Evolutionary conservation across 164 flowering plant genomes (phyloP).

Genomic region (Kingdonia uniflora): DNA sequence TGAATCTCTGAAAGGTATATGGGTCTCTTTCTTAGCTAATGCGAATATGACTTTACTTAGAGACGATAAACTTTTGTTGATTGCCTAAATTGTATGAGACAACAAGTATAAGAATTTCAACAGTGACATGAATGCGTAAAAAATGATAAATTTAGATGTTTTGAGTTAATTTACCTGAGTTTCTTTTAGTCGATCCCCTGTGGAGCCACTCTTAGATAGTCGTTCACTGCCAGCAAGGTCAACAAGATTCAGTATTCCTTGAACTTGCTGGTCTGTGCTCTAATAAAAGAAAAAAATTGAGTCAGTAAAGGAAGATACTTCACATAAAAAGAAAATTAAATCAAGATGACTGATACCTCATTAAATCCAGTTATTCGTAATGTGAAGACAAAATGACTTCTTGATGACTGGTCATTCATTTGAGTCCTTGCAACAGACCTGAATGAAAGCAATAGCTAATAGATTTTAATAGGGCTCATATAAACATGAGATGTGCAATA

Average conservation of each 20-base stretch:
- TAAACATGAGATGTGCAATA: no score
- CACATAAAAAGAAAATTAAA: neutral
- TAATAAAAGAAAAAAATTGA: constrained; percentile 10
- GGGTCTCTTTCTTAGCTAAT: constrained; percentile 81
- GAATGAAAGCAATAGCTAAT: neutral
- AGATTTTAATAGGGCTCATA: neutral
- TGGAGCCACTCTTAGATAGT: constrained; percentile 93
- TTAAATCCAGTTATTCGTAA: constrained; percentile 74
- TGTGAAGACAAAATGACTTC: constrained; percentile 95
- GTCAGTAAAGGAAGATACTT: neutral
- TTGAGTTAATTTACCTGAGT: constrained; percentile 51
- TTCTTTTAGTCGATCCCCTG: constrained; percentile 87
- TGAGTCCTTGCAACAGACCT: constrained; percentile 94
- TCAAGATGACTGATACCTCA: constrained; percentile 39
- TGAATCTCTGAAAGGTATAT: constrained; percentile 86
- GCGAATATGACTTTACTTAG: constrained; percentile 88
- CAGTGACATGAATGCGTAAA: neutral
- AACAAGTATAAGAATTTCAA: neutral
- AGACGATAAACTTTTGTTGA: constrained; percentile 82
- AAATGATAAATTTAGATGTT: neutral
- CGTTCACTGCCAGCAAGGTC: constrained; percentile 99
- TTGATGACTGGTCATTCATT: constrained; percentile 95
- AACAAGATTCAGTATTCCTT: constrained; percentile 84
- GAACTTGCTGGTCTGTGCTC: constrained; percentile 96
- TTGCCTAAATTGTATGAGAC: constrained; percentile 42